Conservation (phyloP, 805 yeast genomes). For the Cyberlindnera petersonii region DNA sequence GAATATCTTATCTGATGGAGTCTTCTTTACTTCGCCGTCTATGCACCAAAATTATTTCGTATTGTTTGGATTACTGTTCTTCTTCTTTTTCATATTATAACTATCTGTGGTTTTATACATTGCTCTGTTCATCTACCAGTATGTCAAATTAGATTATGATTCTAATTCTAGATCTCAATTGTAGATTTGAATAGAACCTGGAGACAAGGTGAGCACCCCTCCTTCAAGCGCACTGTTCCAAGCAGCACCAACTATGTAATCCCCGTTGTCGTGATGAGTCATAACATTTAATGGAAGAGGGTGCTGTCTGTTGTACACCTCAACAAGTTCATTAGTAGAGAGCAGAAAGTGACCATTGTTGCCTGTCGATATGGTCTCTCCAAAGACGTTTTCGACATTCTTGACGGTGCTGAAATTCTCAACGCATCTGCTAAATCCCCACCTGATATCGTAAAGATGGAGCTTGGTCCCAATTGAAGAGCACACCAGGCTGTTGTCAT, state of each 20-base stretch:
- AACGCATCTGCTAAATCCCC: slow-evolving; percentile 5
- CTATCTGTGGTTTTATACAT: neutral
- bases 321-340: slow-evolving; percentile 11
- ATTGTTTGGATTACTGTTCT: neutral
- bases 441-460: slow-evolving; percentile 10
- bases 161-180: neutral
- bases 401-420: slow-evolving; percentile 8
- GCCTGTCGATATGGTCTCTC: slow-evolving; percentile 5
- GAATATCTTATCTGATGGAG: no score
- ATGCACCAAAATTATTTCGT: neutral
- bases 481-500: slow-evolving; percentile 3
- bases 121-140: neutral
- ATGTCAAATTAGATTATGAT: neutral
- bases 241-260: slow-evolving; percentile 6
- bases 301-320: slow-evolving; percentile 4
- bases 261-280: slow-evolving; percentile 10
- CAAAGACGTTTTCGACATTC: slow-evolving; percentile 14
- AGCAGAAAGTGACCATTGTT: slow-evolving; percentile 3
- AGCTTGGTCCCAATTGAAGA: slow-evolving; percentile 15
- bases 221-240: slow-evolving; percentile 2
- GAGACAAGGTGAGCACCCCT: slow-evolving; percentile 1
- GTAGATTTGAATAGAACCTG: slow-evolving; percentile 5
- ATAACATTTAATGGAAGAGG: slow-evolving; percentile 11
- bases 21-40: neutral
- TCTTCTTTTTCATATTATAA: neutral